A percentile compares a stretch with the other conserved stretches of the same genome.
phyloP scores from a whole-genome alignment of 1,284 basidiomycete genomes.

The Moesziomyces aphidis region DNA sequence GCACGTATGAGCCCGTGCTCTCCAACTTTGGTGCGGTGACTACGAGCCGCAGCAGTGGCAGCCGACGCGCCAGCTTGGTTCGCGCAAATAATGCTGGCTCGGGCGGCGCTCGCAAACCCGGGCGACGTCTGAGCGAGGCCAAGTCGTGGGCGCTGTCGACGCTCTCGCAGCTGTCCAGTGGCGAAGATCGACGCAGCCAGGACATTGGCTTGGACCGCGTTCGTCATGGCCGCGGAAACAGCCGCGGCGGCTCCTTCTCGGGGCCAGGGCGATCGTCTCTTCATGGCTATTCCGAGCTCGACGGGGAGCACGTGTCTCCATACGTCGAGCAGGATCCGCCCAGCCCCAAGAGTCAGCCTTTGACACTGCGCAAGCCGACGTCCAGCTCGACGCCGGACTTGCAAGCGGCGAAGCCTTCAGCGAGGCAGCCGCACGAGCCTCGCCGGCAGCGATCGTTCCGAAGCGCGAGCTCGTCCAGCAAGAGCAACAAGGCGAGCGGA shows the following conservation, averaged over 20 bases:
- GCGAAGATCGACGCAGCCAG: conserved; percentile 6
- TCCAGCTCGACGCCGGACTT: conserved; percentile 17
- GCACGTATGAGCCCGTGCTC: conserved; percentile 39
- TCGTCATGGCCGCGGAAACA: not conserved
- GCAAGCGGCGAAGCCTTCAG: conserved; percentile 3
- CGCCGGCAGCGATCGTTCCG: conserved; percentile 11
- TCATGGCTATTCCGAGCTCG: conserved; percentile 23
- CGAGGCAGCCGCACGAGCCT: conserved; percentile 3
- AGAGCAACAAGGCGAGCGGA: conserved; percentile 9
- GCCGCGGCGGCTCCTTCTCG: conserved; percentile 9
- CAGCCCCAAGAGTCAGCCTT: conserved; percentile 14
- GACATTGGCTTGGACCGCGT: conserved; percentile 20
- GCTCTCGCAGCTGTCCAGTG: conserved; percentile 18
- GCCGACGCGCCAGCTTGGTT: conserved; percentile 8
- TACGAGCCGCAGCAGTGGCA: conserved; percentile 6
- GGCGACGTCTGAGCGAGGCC: conserved; percentile 15
- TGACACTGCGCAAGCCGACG: conserved; percentile 9
- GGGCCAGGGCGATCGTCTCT: conserved; percentile 9
- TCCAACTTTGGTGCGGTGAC: conserved; percentile 12
- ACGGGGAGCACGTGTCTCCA: conserved; percentile 8
- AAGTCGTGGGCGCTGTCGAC: conserved; percentile 18
- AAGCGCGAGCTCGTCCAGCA: conserved; percentile 10
- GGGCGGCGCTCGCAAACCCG: not conserved
- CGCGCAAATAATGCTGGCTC: not conserved
- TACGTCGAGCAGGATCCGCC: not conserved